Conservation (phyloP, 1,284 basidiomycete species). For the Ceratorhiza oryzae-sativae region DNA sequence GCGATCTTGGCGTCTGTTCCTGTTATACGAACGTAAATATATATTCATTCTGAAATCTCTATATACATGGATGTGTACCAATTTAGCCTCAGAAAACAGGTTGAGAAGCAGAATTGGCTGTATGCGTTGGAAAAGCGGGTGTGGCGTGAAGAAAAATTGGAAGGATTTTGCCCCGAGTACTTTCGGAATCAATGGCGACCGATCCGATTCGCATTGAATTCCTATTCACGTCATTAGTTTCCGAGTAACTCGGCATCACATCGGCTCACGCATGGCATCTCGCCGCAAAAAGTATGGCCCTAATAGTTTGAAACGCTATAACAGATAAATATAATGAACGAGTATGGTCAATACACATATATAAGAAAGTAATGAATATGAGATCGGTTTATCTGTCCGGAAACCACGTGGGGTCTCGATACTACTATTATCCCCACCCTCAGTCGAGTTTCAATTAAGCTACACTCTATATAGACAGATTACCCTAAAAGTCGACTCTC, state of each 20-base stretch:
- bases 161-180: neutral
- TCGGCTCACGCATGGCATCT: neutral
- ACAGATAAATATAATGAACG: neutral
- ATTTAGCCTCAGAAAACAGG: neutral
- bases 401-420: neutral
- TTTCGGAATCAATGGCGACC: neutral
- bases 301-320: neutral
- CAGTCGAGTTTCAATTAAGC: neutral
- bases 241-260: neutral
- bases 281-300: no score
- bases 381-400: neutral
- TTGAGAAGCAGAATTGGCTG: neutral
- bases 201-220: neutral
- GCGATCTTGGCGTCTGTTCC: neutral
- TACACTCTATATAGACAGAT: neutral
- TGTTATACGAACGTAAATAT: neutral
- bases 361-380: neutral
- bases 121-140: neutral
- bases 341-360: neutral
- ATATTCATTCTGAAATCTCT: neutral
- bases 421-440: neutral
- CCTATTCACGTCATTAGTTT: neutral
- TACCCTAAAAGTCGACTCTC: slow-evolving; percentile 7
- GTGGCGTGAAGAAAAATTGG: neutral
- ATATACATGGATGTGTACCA: neutral